Evolutionary conservation across 768 basidiomycete genomes (phyloP).

Genomic region (Mycena polygramma): DNA sequence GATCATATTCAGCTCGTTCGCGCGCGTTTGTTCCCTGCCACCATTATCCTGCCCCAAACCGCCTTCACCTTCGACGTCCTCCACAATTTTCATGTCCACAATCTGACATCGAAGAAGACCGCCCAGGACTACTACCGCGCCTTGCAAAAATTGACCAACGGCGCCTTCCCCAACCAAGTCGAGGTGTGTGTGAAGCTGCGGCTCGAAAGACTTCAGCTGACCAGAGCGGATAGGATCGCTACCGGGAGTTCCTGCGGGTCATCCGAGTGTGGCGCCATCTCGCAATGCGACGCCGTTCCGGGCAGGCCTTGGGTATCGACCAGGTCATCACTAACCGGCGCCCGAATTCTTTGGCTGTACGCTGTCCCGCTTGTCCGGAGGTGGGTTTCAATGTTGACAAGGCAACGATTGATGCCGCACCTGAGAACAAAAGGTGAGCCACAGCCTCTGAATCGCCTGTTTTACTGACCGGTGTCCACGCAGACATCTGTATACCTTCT

Average conservation of each 20-base stretch:
- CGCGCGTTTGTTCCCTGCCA: constrained; percentile 37
- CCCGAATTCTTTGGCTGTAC: constrained; percentile 33
- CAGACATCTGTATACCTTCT: constrained; percentile 8
- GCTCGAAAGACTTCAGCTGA: not conserved
- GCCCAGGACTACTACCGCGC: constrained; percentile 45
- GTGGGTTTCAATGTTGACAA: constrained; percentile 42
- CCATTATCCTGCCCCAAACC: constrained; percentile 28
- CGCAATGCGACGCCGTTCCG: constrained; percentile 33
- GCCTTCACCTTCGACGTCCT: constrained; percentile 38
- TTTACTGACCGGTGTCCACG: not conserved
- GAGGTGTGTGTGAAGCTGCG: not conserved
- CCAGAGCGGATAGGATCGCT: constrained; percentile 36
- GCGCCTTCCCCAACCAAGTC: constrained; percentile 38
- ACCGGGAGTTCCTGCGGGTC: constrained; percentile 39
- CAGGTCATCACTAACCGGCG: constrained; percentile 25
- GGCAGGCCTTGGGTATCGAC: constrained; percentile 42
- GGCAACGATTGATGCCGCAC: constrained; percentile 33
- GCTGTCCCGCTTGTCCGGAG: constrained; percentile 47
- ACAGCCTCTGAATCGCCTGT: no score
- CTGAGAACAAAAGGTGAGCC: not conserved
- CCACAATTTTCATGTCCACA: constrained; percentile 47
- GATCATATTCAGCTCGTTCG: not conserved
- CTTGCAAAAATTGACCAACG: constrained; percentile 40
- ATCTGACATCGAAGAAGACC: constrained; percentile 47
- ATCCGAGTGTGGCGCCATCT: constrained; percentile 43